phyloP scores from a whole-genome alignment of 768 basidiomycete species.

The Boletus rufocinnamomeus region DNA sequence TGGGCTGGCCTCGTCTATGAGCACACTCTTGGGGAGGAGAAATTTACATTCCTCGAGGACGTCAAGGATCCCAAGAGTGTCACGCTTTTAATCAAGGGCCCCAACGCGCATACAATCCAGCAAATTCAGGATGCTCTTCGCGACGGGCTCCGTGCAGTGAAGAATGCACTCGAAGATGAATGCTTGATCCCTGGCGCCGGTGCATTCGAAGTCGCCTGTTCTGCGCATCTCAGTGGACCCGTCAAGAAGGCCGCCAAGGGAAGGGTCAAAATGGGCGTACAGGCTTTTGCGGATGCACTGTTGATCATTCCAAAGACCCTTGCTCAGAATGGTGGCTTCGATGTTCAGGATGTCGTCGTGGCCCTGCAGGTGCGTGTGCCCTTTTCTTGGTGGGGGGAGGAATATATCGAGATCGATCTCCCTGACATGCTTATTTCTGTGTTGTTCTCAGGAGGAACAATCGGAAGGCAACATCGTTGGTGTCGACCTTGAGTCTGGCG shows the following conservation, averaged over 20 bases:
- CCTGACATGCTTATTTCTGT: slow-evolving; percentile 7
- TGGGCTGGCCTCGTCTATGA: slow-evolving; percentile 99
- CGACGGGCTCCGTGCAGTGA: slow-evolving; percentile 93
- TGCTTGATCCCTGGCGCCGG: slow-evolving; percentile 93
- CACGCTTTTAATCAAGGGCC: slow-evolving; percentile 96
- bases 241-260: slow-evolving; percentile 91
- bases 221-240: slow-evolving; percentile 74
- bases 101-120: slow-evolving; percentile 92
- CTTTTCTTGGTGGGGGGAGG: not conserved
- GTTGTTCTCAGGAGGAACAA: slow-evolving; percentile 72
- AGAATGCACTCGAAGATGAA: slow-evolving; percentile 94
- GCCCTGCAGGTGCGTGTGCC: slow-evolving; percentile 71
- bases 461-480: slow-evolving; percentile 93
- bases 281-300: slow-evolving; percentile 94
- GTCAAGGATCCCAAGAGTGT: slow-evolving; percentile 95
- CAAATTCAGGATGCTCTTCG: slow-evolving; percentile 98
- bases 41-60: slow-evolving; percentile 96
- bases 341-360: slow-evolving; percentile 94
- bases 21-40: slow-evolving; percentile 98
- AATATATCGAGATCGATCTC: slow-evolving; percentile 14
- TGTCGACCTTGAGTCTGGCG: slow-evolving; percentile 88
- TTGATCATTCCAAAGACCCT: slow-evolving; percentile 96
- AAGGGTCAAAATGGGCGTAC: slow-evolving; percentile 93
- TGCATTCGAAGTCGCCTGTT: slow-evolving; percentile 94
- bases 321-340: slow-evolving; percentile 94